These are phyloP conservation scores for Ceratocystis harringtonii DNA, from an alignment of 2,329 filamentous ascomycete species.

Conservation along the genomic window DNA sequence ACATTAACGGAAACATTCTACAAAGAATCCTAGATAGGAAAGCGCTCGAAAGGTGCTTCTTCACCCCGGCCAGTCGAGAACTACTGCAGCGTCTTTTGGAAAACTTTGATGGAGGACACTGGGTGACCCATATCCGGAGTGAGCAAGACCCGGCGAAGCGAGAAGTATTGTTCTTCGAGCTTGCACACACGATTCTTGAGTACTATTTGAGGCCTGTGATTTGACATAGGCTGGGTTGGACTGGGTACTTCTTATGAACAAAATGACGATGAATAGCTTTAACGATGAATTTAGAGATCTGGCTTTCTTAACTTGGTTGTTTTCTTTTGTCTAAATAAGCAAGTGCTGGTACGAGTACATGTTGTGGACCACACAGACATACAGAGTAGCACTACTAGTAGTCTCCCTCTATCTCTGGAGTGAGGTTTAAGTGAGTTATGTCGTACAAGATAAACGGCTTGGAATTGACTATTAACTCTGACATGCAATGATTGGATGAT, in stretches of 20 bases:
- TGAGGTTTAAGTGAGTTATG: not conserved
- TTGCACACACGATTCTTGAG: slow-evolving; percentile 40
- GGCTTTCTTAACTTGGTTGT: not conserved
- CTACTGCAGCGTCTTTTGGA: slow-evolving; percentile 36
- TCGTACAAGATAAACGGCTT: not conserved
- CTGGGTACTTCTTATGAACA: not conserved
- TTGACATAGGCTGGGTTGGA: slow-evolving; percentile 21
- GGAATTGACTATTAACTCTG: no score
- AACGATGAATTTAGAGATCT: not conserved
- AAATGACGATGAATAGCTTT: not conserved
- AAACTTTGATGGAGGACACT: slow-evolving; percentile 32
- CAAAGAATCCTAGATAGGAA: slow-evolving; percentile 35
- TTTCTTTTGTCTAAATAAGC: not conserved
- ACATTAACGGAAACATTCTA: slow-evolving; percentile 54
- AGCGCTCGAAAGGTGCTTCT: slow-evolving; percentile 31
- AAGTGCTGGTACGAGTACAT: not conserved
- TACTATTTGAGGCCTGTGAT: slow-evolving; percentile 38
- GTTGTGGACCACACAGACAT: not conserved
- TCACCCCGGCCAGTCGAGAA: slow-evolving; percentile 23
- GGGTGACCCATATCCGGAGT: slow-evolving; percentile 26
- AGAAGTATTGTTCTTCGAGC: slow-evolving; percentile 28
- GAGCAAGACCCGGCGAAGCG: slow-evolving; percentile 19
- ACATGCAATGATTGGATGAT: not conserved
- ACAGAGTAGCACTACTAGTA: not conserved
- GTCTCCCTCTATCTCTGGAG: not conserved